These are phyloP conservation scores for Fusarium incarnatum DNA, from an alignment of 2,329 filamentous ascomycete species.

Conservation along the genomic window DNA sequence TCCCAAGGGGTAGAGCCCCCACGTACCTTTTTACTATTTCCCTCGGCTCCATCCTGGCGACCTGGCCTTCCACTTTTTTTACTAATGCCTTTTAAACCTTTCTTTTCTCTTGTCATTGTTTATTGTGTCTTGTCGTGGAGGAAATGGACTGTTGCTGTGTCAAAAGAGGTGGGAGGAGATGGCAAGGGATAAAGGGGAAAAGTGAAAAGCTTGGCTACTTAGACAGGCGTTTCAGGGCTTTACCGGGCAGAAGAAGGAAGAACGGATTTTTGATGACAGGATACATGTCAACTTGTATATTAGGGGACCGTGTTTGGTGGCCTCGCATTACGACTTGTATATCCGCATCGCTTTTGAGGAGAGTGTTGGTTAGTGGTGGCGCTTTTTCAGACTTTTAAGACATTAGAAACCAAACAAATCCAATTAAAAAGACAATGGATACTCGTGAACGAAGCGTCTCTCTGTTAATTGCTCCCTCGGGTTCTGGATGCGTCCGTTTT, in stretches of 20 bases:
- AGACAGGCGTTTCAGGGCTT: constrained; percentile 32
- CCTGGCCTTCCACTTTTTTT: constrained; percentile 43
- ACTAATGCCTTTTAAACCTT: constrained; percentile 40
- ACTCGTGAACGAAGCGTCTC: constrained; percentile 16
- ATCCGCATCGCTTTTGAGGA: constrained; percentile 10
- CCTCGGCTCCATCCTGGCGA: constrained; percentile 48
- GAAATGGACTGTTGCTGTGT: constrained; percentile 26
- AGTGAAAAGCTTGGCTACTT: constrained; percentile 37
- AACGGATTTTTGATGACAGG: constrained; percentile 16
- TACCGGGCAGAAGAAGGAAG: constrained; percentile 1
- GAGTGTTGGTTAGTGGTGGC: constrained; percentile 21
- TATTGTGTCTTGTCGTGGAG: constrained; percentile 33
- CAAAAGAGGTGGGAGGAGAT: constrained; percentile 40
- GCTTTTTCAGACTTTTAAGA: constrained; percentile 39
- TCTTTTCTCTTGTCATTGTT: constrained; percentile 41
- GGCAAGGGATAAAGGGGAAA: constrained; percentile 31
- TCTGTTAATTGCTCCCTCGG: neutral
- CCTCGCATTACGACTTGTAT: constrained; percentile 37
- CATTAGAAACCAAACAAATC: constrained; percentile 38
- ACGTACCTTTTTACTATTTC: constrained; percentile 38
- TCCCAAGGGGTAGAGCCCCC: constrained; percentile 45
- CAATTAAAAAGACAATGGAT: constrained; percentile 36
- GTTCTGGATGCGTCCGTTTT: neutral
- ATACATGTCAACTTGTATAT: constrained; percentile 47
- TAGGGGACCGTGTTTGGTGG: constrained; percentile 36